Conservation (phyloP, 1,139 yeast genomes). For the Pichia sp. region DNA sequence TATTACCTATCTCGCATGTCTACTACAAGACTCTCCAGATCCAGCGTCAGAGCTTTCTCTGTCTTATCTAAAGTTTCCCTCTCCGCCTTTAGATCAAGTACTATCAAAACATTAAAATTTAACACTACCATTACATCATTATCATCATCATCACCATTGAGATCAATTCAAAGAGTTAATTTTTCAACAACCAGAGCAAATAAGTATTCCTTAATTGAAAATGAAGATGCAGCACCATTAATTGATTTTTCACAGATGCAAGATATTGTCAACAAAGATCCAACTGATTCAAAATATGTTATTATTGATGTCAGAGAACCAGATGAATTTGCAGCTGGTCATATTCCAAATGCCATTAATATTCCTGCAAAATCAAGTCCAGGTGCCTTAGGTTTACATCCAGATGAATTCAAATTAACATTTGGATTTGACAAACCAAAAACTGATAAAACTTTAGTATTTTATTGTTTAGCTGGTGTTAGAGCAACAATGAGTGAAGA, state of each 20-base stretch:
- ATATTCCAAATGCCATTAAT: constrained; percentile 78
- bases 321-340: constrained; percentile 61
- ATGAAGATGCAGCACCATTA: constrained; percentile 26
- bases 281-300: constrained; percentile 29
- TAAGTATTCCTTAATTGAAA: constrained; percentile 14
- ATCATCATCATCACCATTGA: neutral
- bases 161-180: neutral
- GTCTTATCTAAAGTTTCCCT: neutral
- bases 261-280: constrained; percentile 15
- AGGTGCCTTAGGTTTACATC: constrained; percentile 78
- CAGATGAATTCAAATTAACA: constrained; percentile 71
- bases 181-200: constrained; percentile 9
- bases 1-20: neutral
- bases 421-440: constrained; percentile 84
- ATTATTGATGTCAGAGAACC: constrained; percentile 93
- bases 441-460: constrained; percentile 64
- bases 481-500: constrained; percentile 90
- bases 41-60: neutral
- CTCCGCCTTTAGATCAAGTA: neutral
- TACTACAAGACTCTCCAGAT: neutral
- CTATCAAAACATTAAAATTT: neutral
- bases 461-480: constrained; percentile 90
- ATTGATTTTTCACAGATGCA: constrained; percentile 24
- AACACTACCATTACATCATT: neutral
- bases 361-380: constrained; percentile 89